Conservation (phyloP, 176 grass and related monocot species). For the Hordeum marinum region DNA sequence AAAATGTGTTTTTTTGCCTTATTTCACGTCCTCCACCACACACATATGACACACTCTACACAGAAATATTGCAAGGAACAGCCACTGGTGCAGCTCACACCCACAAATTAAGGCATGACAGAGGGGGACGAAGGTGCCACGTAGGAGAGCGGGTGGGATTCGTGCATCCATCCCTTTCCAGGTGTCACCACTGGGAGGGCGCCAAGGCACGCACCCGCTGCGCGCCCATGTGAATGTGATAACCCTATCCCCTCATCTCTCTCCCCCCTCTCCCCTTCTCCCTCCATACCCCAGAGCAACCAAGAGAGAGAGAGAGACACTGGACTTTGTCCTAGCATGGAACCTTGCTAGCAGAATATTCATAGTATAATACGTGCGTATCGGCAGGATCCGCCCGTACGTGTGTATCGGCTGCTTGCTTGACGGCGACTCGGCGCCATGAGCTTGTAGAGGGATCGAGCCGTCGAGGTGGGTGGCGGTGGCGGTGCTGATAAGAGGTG, state of each 20-base stretch:
- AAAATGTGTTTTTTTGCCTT: too few relatives aligned
- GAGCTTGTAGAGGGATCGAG: neutral
- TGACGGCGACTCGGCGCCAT: neutral
- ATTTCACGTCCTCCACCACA: too few relatives aligned
- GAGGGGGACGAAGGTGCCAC: too few relatives aligned
- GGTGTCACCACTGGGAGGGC: slow-evolving; percentile 32
- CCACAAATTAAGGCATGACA: too few relatives aligned
- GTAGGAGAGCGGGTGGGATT: neutral
- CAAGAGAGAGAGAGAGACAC: neutral
- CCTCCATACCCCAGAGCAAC: too few relatives aligned
- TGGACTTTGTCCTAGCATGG: neutral
- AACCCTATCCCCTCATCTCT: slow-evolving; percentile 23
- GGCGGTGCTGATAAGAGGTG: slow-evolving; percentile 30
- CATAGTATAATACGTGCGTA: too few relatives aligned
- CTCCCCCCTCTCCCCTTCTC: neutral
- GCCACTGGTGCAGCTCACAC: too few relatives aligned
- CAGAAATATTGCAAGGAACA: too few relatives aligned
- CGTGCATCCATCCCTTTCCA: slow-evolving; percentile 21
- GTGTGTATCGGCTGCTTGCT: neutral
- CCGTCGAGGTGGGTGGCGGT: neutral
- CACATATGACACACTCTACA: too few relatives aligned
- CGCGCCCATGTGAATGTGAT: slow-evolving; percentile 36
- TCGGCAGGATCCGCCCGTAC: neutral
- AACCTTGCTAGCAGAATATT: neutral
- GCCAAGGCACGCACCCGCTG: neutral